Base-by-base conservation (phyloP, 2,329 filamentous ascomycete species). In the Chalaropsis thielavioides region DNA sequence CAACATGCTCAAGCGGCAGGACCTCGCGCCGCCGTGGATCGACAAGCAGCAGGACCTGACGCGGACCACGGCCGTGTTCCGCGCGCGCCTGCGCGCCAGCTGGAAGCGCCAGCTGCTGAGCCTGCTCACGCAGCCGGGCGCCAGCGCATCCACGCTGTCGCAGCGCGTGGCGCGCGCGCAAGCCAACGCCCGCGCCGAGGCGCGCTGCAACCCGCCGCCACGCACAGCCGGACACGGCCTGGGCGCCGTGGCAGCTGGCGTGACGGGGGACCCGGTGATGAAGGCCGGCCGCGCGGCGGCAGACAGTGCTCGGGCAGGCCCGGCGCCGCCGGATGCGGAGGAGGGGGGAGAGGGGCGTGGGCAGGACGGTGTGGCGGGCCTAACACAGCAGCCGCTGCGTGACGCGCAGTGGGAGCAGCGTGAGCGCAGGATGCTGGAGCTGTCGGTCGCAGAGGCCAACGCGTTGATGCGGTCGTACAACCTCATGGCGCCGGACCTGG, bases 11-110 rank as follows among this genome's bases (percentile, higher is more conserved):
- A 89, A 96, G 76, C 87, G 88, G 66, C 94, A 99, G 74, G 92
- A 96, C 22, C 89, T 97, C 67, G 90, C 95, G 0, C 94, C 94
- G 0, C 92, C 92, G 0, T 99, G 94, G 94, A 97, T 99, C 67
- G 94, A 99, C 75, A 97, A 96, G 76, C 94, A 99, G 74, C 92
- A 97, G 72, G 91, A 96, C 71, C 77, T 97, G 5, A 81, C 85
- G 11, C 84, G 83, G 67, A 82, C 88, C 0, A 81, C 86, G 0
- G 81, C 79, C 13, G 79, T 80, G 0, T 96, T 99, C 72, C 82
- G 94, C 1, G 76, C 79, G 1, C 79, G 90, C n/a, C 72, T 97
- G 67, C 80, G 92, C 43, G 83, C 80, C 49, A 90, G 95, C 70
- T 97, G 92, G 92, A 85, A 83, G 72, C 81, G 91, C 43, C 89